A percentile compares a stretch with the other conserved stretches of the same genome.
phyloP scores from a whole-genome alignment of 2,329 filamentous ascomycete species.

The Penicillium sp. region DNA sequence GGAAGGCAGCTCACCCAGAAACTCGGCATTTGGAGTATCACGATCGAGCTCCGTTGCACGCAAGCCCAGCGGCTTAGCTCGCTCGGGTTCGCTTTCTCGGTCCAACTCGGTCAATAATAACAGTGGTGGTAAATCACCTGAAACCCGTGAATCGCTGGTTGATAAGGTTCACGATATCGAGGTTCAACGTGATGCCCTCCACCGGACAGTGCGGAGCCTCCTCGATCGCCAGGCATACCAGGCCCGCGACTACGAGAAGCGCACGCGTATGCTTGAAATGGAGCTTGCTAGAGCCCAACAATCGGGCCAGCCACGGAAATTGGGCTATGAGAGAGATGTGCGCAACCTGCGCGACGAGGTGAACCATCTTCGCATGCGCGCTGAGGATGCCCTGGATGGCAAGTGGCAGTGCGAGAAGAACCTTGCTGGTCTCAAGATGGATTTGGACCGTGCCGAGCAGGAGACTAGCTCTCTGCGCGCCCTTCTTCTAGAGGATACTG shows the following conservation, averaged over 20 bases:
- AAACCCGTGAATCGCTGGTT: conserved; percentile 67
- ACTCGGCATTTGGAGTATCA: conserved; percentile 53
- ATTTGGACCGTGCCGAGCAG: conserved; percentile 89
- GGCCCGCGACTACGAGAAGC: conserved; percentile 78
- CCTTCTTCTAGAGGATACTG: conserved; percentile 77
- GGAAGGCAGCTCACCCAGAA: conserved; percentile 50
- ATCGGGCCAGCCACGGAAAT: conserved; percentile 65
- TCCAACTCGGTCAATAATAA: conserved; percentile 51
- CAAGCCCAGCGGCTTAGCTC: conserved; percentile 40
- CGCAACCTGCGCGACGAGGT: conserved; percentile 77
- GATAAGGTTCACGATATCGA: conserved; percentile 90
- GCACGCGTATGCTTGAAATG: conserved; percentile 69
- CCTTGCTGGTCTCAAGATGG: conserved; percentile 85
- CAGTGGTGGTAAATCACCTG: conserved; percentile 48
- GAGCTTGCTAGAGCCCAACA: conserved; percentile 73
- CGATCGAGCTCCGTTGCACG: conserved; percentile 68
- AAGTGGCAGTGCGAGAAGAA: conserved; percentile 97
- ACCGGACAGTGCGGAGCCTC: conserved; percentile 79
- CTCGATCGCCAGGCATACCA: conserved; percentile 83
- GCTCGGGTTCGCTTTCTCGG: conserved; percentile 55
- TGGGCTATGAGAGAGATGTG: conserved; percentile 82
- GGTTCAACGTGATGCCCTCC: conserved; percentile 86
- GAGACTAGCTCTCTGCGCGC: conserved; percentile 81
- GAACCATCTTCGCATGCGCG: conserved; percentile 75
- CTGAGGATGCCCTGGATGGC: conserved; percentile 89